A percentile compares a stretch with the other conserved stretches of the same genome.
Evolutionary conservation across 148 eudicot genomes (phyloP).

Genomic region (Chenopodium berlandieri): DNA sequence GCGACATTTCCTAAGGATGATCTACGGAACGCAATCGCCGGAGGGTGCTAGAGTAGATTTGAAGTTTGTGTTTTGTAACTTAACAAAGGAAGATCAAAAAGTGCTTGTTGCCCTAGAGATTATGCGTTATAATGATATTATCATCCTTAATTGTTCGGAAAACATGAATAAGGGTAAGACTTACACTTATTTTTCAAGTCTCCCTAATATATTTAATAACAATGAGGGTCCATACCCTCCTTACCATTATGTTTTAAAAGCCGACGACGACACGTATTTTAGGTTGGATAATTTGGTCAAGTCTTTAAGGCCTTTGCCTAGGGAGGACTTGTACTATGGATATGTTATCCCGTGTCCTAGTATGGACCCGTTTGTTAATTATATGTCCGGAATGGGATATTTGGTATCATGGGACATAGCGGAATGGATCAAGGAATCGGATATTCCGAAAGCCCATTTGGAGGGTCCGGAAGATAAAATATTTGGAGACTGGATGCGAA

Average conservation of each 20-base stretch:
- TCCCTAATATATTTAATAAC: slow-evolving; percentile 53
- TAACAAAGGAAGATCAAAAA: slow-evolving; percentile 81
- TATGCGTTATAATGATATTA: slow-evolving; percentile 70
- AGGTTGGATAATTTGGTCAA: slow-evolving; percentile 58
- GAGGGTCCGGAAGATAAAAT: slow-evolving; percentile 79
- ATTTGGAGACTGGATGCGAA: slow-evolving; percentile 75
- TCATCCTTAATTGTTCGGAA: slow-evolving; percentile 73
- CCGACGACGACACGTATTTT: slow-evolving; percentile 77
- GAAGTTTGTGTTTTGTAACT: slow-evolving; percentile 83
- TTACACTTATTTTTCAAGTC: slow-evolving; percentile 73
- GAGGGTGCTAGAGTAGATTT: slow-evolving; percentile 58
- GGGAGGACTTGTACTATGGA: slow-evolving; percentile 85
- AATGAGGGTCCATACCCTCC: slow-evolving; percentile 46
- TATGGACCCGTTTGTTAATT: slow-evolving; percentile 79
- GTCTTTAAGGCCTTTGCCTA: slow-evolving; percentile 64
- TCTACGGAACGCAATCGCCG: slow-evolving; percentile 65
- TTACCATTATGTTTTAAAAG: slow-evolving; percentile 79
- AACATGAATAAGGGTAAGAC: slow-evolving; percentile 95
- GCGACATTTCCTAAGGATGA: slow-evolving; percentile 74
- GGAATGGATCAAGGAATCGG: slow-evolving; percentile 70
- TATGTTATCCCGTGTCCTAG: slow-evolving; percentile 81
- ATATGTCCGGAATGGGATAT: slow-evolving; percentile 95
- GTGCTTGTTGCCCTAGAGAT: slow-evolving; percentile 79
- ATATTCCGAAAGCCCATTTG: slow-evolving; percentile 54
- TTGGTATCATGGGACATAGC: slow-evolving; percentile 84